These are phyloP conservation scores for Aspergillus unguis DNA, from an alignment of 2,329 filamentous ascomycete genomes.

Conservation along the genomic window DNA sequence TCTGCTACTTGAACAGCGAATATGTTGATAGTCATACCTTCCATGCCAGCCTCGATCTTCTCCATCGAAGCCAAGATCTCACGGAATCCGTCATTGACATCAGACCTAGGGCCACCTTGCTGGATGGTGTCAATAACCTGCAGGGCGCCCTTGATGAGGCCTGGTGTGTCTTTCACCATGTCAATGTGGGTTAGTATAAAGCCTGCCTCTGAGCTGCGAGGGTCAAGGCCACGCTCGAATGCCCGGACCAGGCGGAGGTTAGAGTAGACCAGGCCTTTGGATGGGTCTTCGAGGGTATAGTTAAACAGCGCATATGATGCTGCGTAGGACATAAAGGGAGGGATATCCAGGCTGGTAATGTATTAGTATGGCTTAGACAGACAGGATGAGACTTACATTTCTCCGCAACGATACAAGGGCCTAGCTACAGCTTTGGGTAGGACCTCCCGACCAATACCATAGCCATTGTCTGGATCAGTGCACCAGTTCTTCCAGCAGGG, in stretches of 20 bases:
- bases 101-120: slow-evolving; percentile 48
- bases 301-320: slow-evolving; percentile 63
- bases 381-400: slow-evolving; percentile 63
- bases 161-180: slow-evolving; percentile 85
- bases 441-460: slow-evolving; percentile 71
- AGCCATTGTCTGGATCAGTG: slow-evolving; percentile 59
- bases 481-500: slow-evolving; percentile 76
- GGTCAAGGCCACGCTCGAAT: slow-evolving; percentile 86
- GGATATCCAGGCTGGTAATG: slow-evolving; percentile 62
- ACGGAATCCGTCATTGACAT: slow-evolving; percentile 63
- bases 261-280: slow-evolving; percentile 53
- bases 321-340: slow-evolving; percentile 87
- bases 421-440: slow-evolving; percentile 73
- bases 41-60: slow-evolving; percentile 76
- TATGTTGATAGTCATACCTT: slow-evolving; percentile 48
- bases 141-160: slow-evolving; percentile 69
- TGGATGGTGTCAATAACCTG: slow-evolving; percentile 61
- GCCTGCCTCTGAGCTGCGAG: slow-evolving; percentile 82
- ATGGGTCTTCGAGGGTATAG: slow-evolving; percentile 58
- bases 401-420: slow-evolving; percentile 77
- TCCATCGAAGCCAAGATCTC: slow-evolving; percentile 62
- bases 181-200: slow-evolving; percentile 96
- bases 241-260: slow-evolving; percentile 81
- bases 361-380: neutral
- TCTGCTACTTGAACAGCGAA: neutral